Evolutionary conservation across 2,329 filamentous ascomycete species (phyloP).

Genomic region (Decorospora gaudefroyi): DNA sequence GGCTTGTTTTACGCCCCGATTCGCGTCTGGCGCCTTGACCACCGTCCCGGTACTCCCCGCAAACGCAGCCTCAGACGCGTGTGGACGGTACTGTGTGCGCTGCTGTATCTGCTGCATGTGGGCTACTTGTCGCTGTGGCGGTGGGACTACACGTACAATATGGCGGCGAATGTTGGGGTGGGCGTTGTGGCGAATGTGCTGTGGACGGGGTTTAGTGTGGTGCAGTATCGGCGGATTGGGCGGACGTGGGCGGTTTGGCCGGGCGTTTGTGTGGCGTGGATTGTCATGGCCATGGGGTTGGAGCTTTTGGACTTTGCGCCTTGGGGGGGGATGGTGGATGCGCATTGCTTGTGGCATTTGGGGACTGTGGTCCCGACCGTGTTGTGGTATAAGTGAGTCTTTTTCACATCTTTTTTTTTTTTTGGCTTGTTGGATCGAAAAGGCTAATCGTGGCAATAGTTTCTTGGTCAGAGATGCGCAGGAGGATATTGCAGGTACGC

Average conservation of each 20-base stretch:
- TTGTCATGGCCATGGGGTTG: conserved; percentile 91
- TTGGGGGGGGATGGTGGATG: conserved; percentile 79
- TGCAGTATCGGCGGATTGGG: conserved; percentile 71
- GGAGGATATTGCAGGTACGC: conserved; percentile 74
- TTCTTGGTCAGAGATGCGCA: conserved; percentile 85
- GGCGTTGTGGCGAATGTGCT: conserved; percentile 80
- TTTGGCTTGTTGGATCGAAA: conserved; percentile 2
- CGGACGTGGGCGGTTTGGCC: conserved; percentile 86
- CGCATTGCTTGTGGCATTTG: conserved; percentile 94
- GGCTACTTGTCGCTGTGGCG: conserved; percentile 80
- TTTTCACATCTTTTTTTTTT: not conserved
- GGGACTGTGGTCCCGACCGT: conserved; percentile 86
- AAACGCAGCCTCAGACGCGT: conserved; percentile 63
- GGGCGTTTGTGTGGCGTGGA: conserved; percentile 86
- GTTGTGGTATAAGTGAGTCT: conserved; percentile 90
- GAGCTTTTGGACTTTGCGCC: conserved; percentile 95
- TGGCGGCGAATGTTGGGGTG: conserved; percentile 86
- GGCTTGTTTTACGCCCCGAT: conserved; percentile 85
- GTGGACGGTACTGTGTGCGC: conserved; percentile 75
- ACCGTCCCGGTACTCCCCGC: conserved; percentile 54
- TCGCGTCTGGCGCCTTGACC: conserved; percentile 80
- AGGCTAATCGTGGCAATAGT: conserved; percentile 53
- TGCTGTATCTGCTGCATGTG: conserved; percentile 76
- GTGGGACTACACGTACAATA: conserved; percentile 98
- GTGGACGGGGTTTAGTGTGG: conserved; percentile 83